These are phyloP conservation scores for Platismatia glauca DNA, from an alignment of 495 filamentous ascomycete species.

Conservation along the genomic window DNA sequence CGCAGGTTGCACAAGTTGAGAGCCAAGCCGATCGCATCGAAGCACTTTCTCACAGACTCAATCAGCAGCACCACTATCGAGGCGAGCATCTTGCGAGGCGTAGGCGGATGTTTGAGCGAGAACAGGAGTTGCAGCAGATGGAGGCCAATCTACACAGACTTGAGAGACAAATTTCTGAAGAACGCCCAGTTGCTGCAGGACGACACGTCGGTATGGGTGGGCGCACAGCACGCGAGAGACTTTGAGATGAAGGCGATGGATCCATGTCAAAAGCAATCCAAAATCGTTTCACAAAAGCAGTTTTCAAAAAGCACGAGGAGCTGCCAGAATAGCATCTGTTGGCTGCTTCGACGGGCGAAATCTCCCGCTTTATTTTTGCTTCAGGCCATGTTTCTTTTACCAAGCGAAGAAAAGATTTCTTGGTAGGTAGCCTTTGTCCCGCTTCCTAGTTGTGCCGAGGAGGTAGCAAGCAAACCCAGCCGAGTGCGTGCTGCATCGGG, in stretches of 20 bases:
- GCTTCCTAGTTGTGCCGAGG: background rate
- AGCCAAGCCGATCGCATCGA: slow-evolving; percentile 18
- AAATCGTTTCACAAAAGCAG: background rate
- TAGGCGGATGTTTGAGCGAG: slow-evolving; percentile 9
- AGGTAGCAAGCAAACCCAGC: background rate
- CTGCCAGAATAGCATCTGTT: background rate
- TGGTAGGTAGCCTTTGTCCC: background rate
- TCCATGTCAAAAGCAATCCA: background rate
- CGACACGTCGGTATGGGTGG: slow-evolving; percentile 6
- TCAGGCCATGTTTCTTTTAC: background rate
- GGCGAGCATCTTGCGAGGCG: slow-evolving; percentile 9
- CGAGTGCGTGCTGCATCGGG: background rate
- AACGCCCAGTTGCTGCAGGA: slow-evolving; percentile 10
- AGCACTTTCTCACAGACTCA: slow-evolving; percentile 14
- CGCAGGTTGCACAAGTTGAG: slow-evolving; percentile 12
- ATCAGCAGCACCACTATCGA: slow-evolving; percentile 5
- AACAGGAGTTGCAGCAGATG: slow-evolving; percentile 19
- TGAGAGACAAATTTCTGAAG: slow-evolving; percentile 18
- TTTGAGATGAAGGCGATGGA: slow-evolving; percentile 10
- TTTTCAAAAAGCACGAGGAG: background rate
- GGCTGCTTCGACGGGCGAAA: background rate
- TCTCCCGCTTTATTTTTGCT: background rate
- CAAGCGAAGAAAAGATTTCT: background rate
- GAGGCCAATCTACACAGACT: slow-evolving; percentile 17
- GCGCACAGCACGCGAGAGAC: slow-evolving; percentile 16